Base-by-base conservation (phyloP, 106 monocot species). In the Phalaenopsis aphrodite region DNA sequence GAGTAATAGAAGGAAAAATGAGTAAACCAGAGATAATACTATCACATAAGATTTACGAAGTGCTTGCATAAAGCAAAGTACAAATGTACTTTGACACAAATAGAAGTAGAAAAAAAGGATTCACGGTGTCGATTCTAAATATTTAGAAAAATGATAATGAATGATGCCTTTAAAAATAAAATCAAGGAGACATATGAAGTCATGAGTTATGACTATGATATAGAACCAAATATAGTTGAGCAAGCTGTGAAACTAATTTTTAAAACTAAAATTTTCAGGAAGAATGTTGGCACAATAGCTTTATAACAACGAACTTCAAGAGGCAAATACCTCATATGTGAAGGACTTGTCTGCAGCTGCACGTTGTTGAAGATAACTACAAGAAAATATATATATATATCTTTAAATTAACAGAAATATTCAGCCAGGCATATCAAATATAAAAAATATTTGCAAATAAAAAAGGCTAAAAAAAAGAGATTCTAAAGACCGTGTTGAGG, bases 331-430 rank as follows among this genome's bases (percentile, higher is more conserved):
- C 99, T 99, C 99, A 85, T 93, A 99, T 46, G 99, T 81, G 83
- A 99, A 99, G 52, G 87, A 86, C 65, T 83, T 85, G 46, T 95
- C 95, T 9, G 56, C 46, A 52, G 80, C 77, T 56, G 88, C 82
- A 78, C 99, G 99, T 77, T 91, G 85, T 68, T 95, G 85, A 56
- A 98, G 91, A 88, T 94, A 98, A 79, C 98, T 98, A 83, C 71
- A 89, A 87, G 64, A 52, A 82, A 69, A 23, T 55, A 45, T 3
- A 45, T 45, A 45, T 30, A 45, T 4, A 82, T 66, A 86, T 77
- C n/a, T 52, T 52, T 55, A 11, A 64, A 42, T 21, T 45, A 68
- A 10, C 1, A 56, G 11, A 57, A 57, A 3, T 76, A 23, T 14
- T 48, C 49, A 49, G 49, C 30, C 3, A 76, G n/a, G 9, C 49